phyloP scores from a whole-genome alignment of 2,329 filamentous ascomycete species.

The Cladobotryum mycophilum region DNA sequence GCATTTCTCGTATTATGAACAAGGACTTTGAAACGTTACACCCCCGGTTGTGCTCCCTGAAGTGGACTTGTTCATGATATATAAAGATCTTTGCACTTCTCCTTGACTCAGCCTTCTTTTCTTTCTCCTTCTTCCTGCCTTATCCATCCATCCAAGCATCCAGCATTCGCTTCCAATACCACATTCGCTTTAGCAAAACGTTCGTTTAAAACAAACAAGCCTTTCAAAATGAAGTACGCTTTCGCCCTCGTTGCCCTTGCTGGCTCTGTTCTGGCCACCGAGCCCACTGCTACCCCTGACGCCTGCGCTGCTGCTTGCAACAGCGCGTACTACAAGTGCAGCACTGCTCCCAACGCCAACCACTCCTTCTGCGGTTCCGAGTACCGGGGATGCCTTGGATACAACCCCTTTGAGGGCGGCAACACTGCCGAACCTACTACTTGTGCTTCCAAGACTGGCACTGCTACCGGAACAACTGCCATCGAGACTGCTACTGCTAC shows the following conservation, averaged over 20 bases:
- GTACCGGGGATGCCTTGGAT: neutral
- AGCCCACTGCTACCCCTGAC: neutral
- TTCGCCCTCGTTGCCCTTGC: slow-evolving; percentile 1
- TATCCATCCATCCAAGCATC: neutral
- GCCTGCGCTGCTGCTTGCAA: neutral
- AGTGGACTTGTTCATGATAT: slow-evolving; percentile 2
- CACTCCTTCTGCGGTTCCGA: neutral
- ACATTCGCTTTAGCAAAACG: neutral
- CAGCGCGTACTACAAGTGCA: neutral
- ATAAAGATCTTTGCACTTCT: too few species aligned
- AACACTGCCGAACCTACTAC: neutral
- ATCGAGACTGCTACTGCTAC: neutral
- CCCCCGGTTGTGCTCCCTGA: too few species aligned
- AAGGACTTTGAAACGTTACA: too few species aligned
- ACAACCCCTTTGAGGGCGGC: too few species aligned
- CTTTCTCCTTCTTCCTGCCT: neutral
- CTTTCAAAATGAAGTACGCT: slow-evolving; percentile 1
- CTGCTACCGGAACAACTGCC: too few species aligned
- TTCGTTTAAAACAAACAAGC: neutral
- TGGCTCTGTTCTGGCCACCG: neutral
- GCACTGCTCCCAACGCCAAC: neutral
- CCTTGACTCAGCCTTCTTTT: neutral
- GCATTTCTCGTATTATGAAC: neutral
- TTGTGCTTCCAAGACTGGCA: neutral
- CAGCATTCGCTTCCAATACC: neutral